Evolutionary conservation across 148 eudicot species (phyloP).

Genomic region (Fagopyrum tataricum): DNA sequence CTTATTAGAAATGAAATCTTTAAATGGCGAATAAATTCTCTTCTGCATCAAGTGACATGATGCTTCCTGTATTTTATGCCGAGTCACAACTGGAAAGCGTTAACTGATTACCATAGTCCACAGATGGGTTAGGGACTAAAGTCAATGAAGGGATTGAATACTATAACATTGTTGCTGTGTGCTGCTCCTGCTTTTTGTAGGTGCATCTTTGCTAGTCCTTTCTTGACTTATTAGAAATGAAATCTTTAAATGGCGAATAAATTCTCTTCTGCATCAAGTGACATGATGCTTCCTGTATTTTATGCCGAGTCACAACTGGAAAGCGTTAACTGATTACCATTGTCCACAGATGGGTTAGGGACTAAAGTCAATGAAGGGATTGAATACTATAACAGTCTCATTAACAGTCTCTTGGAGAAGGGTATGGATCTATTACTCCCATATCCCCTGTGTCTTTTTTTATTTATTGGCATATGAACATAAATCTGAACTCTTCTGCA

Average conservation of each 20-base stretch:
- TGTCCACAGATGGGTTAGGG: constrained; percentile 70
- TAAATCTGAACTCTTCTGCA: constrained; percentile 26
- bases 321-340: background rate
- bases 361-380: constrained; percentile 64
- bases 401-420: constrained; percentile 53
- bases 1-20: background rate
- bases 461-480: constrained; percentile 3
- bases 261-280: background rate
- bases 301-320: background rate
- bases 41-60: background rate
- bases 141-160: too few species aligned
- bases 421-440: constrained; percentile 30
- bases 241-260: background rate
- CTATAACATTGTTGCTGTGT: too few species aligned
- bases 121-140: constrained; percentile 78
- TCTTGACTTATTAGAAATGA: background rate
- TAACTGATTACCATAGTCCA: constrained; percentile 13
- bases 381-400: constrained; percentile 60
- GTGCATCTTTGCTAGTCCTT: background rate
- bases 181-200: too few species aligned
- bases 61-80: background rate
- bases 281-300: background rate
- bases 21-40: background rate
- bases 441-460: background rate
- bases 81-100: background rate